Evolutionary conservation across 805 yeast species (phyloP).

Genomic region (Myxozyma sirexii): DNA sequence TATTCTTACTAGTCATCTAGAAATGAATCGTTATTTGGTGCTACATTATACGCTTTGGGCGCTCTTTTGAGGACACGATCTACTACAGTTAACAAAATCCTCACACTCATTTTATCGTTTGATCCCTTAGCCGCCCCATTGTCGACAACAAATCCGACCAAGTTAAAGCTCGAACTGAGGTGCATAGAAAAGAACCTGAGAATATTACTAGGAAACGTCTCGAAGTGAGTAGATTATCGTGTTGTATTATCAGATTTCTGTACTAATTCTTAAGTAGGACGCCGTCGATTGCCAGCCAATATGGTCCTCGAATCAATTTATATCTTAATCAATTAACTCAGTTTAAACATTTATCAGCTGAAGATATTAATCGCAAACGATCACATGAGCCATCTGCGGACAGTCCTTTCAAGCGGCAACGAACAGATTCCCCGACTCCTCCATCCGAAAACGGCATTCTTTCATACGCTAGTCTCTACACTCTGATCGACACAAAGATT

Average conservation of each 20-base stretch:
- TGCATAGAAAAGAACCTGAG: constrained; percentile 62
- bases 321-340: constrained; percentile 39
- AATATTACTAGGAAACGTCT: constrained; percentile 36
- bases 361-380: constrained; percentile 34
- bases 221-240: constrained; percentile 21
- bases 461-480: constrained; percentile 64
- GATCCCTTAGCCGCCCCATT: constrained; percentile 44
- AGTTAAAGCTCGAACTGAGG: constrained; percentile 54
- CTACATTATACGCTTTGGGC: constrained; percentile 66
- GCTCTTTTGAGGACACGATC: constrained; percentile 69
- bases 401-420: constrained; percentile 37
- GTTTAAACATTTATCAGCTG: constrained; percentile 29
- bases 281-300: constrained; percentile 41
- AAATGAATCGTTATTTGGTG: constrained; percentile 59
- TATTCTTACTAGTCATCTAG: background rate
- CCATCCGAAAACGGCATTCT: background rate
- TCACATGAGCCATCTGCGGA: constrained; percentile 39
- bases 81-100: constrained; percentile 55
- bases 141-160: constrained; percentile 23
- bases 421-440: constrained; percentile 16
- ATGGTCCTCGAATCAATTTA: constrained; percentile 40
- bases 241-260: too few species aligned
- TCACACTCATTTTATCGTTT: constrained; percentile 61
- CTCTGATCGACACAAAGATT: constrained; percentile 62
- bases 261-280: constrained; percentile 8